These are phyloP conservation scores for Hirsutella thompsonii DNA, from an alignment of 2,329 filamentous ascomycete genomes.

Conservation along the genomic window DNA sequence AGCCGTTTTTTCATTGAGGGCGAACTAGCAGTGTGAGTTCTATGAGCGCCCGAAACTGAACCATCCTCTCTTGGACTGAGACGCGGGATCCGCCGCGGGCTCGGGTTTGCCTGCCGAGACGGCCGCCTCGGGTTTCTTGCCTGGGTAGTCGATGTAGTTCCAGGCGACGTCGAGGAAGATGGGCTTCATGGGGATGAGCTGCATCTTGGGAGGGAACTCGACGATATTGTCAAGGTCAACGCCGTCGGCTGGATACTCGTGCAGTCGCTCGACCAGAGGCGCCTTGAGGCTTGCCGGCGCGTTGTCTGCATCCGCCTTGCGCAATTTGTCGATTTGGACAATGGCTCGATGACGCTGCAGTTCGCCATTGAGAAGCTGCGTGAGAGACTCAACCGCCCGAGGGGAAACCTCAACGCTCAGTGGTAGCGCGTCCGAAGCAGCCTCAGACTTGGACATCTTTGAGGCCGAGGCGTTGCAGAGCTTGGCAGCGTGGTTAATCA, in stretches of 20 bases:
- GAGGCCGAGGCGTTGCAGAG: constrained; percentile 43
- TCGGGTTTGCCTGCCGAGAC: constrained; percentile 22
- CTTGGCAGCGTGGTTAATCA: constrained; percentile 60
- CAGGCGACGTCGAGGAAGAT: constrained; percentile 93
- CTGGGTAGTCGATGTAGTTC: constrained; percentile 93
- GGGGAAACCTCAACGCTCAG: constrained; percentile 56
- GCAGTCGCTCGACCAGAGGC: constrained; percentile 62
- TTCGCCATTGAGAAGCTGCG: constrained; percentile 51
- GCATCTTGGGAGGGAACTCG: constrained; percentile 71
- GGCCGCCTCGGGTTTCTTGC: constrained; percentile 27
- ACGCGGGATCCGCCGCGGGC: constrained; percentile 22
- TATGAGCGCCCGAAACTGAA: constrained; percentile 55
- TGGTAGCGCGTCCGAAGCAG: constrained; percentile 20
- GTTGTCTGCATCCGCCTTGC: constrained; percentile 33
- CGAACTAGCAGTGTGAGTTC: constrained; percentile 13
- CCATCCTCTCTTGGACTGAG: constrained; percentile 53
- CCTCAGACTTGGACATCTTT: constrained; percentile 26
- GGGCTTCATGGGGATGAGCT: constrained; percentile 81
- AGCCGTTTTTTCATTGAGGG: too few relatives aligned
- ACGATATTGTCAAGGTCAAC: constrained; percentile 73
- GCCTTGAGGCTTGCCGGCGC: constrained; percentile 9
- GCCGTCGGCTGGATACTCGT: constrained; percentile 58
- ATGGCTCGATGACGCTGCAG: constrained; percentile 74
- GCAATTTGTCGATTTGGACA: constrained; percentile 64
- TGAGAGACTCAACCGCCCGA: constrained; percentile 44